Base-by-base conservation (phyloP, 345 rosid species). In the Ceriops tagal region DNA sequence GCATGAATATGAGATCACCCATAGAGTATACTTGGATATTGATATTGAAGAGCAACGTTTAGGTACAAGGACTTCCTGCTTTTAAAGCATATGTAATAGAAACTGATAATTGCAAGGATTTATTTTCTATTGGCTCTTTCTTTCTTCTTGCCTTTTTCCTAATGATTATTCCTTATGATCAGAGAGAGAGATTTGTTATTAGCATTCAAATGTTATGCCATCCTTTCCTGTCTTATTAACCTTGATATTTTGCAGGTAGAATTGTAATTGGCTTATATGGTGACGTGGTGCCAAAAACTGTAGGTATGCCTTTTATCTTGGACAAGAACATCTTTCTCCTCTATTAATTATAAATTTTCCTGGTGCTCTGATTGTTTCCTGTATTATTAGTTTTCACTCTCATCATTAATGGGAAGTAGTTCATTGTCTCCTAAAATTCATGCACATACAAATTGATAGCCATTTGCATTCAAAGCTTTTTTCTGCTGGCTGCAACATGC, bases 241-340 rank as follows among this genome's bases (percentile, higher is more conserved):
- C 58, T 58, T 30, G n/a, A 6, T 30, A 5, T 72, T 76, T 22
- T 90, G 82, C 90, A 92, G 99, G 99, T 77, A 90, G 99, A 79
- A 95, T 95, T 19, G 84, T 95, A 72, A 85, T 90, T 79, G 99
- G 99, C 77, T 78, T 95, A 73, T 92, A 95, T 78, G 99, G 99
- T 56, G 64, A 77, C 75, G 87, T 79, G 78, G 99, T 87, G 65
- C 96, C 97, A 28, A 92, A 83, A 85, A 95, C 97, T 66, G 99
- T 86, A 70, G 99, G 99, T 92, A 84, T 76, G 86, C 66, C 53
- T 65, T 63, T 64, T 30, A 56, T 56, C 59, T 21, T 56, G 16
- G 28, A 43, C 49, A 43, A 56, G 59, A 56, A 16, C 28, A 27
- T 24, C 28, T 24, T 56, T 56, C 59, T 24, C 31, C 7, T 5